Evolutionary conservation across 2,329 filamentous ascomycete species (phyloP), one percentile per base, ranked within the genome.

Genomic region (Eutypella sp.): DNA sequence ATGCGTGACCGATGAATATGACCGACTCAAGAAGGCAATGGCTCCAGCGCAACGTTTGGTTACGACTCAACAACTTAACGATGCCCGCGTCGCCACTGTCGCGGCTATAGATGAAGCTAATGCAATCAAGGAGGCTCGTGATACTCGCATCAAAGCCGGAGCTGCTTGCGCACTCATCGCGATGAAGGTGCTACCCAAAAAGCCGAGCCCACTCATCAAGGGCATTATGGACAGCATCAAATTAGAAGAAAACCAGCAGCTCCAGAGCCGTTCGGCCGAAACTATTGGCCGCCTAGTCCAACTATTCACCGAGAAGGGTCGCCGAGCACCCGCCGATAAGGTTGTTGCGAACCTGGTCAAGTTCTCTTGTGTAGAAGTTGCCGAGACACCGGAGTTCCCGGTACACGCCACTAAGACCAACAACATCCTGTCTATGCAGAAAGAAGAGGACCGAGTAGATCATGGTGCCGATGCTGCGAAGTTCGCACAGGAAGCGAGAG

Each of bases 171-270:
- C 91, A 10, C 71, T 97, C 46, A 87, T 99, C 41, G 86, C 90
- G n/a, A 84, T 97, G 69, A 82, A 84, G 47, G 78, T 87, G 24
- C 77, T 96, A 9, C 92, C 95, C 0, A 97, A 96, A 78, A 97
- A 95, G 64, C 90, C 92, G 9, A 90, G 89, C 50, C 81, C 85
- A 16, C 82, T 96, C 11, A 99, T 99, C 69, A 96, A 96, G 68
- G 89, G 84, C 2, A 87, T 99, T 67, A 99, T 99, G 93, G 93
- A 99, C 65, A 97, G 92, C 59, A 81, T 99, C 61, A 99, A 97
- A 68, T 84, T 83, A 31, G 95, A 99, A 63, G 93, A 96, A 58
- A 97, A 95, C 59, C 69, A 85, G 23, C 88, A 93, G 54, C 74
- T 99, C 2, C 93, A 99, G 64, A 82, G 81, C 56, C 86, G 92